Evolutionary conservation across 305 asterid species (phyloP), one percentile per base, ranked within the genome.

Genomic region (Fraxinus baroniana): DNA sequence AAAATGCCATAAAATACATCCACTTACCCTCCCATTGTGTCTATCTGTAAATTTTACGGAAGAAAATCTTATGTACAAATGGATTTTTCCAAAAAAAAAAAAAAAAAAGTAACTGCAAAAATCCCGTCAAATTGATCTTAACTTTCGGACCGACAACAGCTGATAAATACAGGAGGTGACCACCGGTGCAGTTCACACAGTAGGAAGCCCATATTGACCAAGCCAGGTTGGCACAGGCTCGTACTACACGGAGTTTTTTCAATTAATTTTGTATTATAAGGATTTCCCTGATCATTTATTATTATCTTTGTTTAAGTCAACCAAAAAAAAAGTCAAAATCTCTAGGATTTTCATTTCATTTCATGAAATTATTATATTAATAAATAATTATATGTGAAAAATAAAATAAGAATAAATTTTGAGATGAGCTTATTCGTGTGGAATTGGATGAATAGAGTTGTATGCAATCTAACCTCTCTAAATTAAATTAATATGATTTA

Each of bases 191-290:
- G 28, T 12, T 39, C 57, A 74, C 78, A 71, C 78, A 57, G n/a
- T 18, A 7, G 84, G 80, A 72, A 32, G 37, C 75, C 79, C 57
- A 39, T 9, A 37, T 84, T 84, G 84, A 80, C 82, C 77, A 28
- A 26, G 41, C 78, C 71, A 72, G 15, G 64, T 10, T 35, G 57
- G 18, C 68, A 2, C 52, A 7, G 70, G 41, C 77, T 55, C 35
- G 22, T 1, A 18, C 33, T 60, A 2, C 62, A 6, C 26, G 15
- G 76, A 13, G 0, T 15, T 32, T 71, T 32, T 32, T 71, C 33
- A 28, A 20, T 35, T 5, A 71, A 2, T 60, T 0, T 60, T 60
- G 70, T 60, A 17, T 4, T 55, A 5, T n/a, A 7, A 55, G 66
- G 1, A n/a, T 20, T 60, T 60, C 13, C 70, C 70, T 60, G 26